Evolutionary conservation across 2,329 filamentous ascomycete species (phyloP), one percentile per base, ranked within the genome.

Genomic region (Beauveria varroae): DNA sequence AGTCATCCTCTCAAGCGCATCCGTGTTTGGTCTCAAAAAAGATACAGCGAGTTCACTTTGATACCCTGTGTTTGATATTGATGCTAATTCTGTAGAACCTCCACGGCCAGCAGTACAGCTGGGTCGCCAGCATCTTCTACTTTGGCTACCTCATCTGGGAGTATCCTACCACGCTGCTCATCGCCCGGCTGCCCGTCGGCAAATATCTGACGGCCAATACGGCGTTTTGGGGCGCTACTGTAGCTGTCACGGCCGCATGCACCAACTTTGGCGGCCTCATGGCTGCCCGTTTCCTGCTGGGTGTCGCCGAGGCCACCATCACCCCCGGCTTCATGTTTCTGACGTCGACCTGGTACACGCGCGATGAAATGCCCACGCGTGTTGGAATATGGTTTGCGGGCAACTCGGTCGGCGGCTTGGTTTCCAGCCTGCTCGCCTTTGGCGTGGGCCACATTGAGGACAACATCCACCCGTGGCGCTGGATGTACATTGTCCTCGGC

Each of bases 401-500:
- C 4, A 81, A 81, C 64, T 75, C 77, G 1, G 72, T 79, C 18
- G 79, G 79, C 7, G 79, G 79, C 7, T 68, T 82, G 63, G 62
- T 77, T 1, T 77, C 79, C 2, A 80, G 78, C 30, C 69, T 83
- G 2, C 70, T 84, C 8, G 80, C 82, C 2, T 86, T 82, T 62
- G 82, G 78, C 2, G 72, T 85, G 8, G 84, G 83, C 0, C 82
- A 86, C 63, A 75, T 85, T 47, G 65, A 75, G 18, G 71, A 77
- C 53, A 62, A 68, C 14, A 67, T 84, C 18, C 74, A 72, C 20
- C 78, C 80, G 3, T 85, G 82, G 82, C 75, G 78, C 56, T 83
- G 79, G 78, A 81, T 86, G 78, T 86, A 82, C 67, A 80, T 82
- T 63, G 73, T 84, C 30, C 74, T 85, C 1, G 83, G 83, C 1